Percentiles rank a stretch among this genome's conserved stretches.
phyloP scores from a whole-genome alignment of 1,284 basidiomycete species.

The Trametes polyzona region DNA sequence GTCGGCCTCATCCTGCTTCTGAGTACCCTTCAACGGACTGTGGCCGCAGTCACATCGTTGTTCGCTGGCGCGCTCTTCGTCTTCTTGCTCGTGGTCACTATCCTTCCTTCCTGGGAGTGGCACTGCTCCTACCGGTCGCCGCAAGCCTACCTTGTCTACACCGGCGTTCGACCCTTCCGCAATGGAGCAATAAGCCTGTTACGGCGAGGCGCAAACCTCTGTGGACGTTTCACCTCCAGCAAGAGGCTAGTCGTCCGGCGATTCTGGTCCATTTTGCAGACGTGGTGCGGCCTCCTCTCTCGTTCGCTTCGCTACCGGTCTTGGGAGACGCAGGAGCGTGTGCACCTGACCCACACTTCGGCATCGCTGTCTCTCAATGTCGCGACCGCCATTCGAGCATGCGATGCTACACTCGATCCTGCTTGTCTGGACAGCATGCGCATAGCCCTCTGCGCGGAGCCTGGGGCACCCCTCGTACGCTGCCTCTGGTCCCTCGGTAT shows the following conservation, averaged over 20 bases:
- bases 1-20: constrained; percentile 6
- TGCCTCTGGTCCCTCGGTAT: not conserved
- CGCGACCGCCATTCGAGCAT: not conserved
- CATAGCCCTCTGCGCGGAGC: not conserved
- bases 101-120: constrained; percentile 1
- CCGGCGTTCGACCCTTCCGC: not conserved
- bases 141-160: not conserved
- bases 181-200: not conserved
- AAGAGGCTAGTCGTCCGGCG: not conserved
- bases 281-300: not conserved
- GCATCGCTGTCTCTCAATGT: not conserved
- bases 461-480: not conserved
- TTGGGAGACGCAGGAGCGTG: not conserved
- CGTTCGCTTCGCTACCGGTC: not conserved
- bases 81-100: not conserved
- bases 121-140: constrained; percentile 10
- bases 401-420: not conserved
- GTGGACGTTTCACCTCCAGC: not conserved
- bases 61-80: not conserved
- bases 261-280: not conserved
- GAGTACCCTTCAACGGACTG: constrained; percentile 1
- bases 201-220: not conserved
- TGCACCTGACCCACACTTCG: not conserved
- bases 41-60: not conserved
- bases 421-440: not conserved